Conservation (phyloP, 192 early-diverging fungal genomes). For the Gamsiella multidivaricata region DNA sequence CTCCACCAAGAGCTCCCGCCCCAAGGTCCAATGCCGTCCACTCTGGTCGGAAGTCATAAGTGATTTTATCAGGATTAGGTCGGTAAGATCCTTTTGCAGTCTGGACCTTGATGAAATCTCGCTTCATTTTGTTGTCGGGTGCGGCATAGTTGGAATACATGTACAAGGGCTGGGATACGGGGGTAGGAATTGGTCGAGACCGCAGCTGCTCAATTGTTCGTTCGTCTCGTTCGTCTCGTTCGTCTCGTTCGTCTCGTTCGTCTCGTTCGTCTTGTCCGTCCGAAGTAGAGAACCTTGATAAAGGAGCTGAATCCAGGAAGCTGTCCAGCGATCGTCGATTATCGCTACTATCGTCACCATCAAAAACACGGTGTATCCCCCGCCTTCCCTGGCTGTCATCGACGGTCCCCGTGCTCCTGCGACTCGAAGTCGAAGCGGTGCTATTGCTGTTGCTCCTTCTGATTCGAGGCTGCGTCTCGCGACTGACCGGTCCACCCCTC, state of each 20-base stretch:
- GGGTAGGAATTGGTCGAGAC: not conserved
- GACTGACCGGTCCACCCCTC: not conserved
- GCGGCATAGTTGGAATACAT: slow-evolving; percentile 17
- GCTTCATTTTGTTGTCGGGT: slow-evolving; percentile 7
- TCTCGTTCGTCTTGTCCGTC: too few species aligned
- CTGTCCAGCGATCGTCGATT: slow-evolving; percentile 25
- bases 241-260: too few species aligned
- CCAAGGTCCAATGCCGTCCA: slow-evolving; percentile 32
- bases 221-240: not conserved
- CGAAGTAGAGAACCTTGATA: not conserved
- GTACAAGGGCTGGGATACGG: slow-evolving; percentile 17
- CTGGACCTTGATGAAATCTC: slow-evolving; percentile 34
- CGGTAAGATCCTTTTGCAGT: not conserved
- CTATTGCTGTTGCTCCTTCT: slow-evolving; percentile 10
- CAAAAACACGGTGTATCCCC: not conserved
- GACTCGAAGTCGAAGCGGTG: slow-evolving; percentile 3
- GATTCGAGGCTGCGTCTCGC: not conserved
- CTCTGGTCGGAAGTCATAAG: slow-evolving; percentile 25
- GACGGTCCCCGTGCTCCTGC: slow-evolving; percentile 1
- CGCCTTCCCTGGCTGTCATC: slow-evolving; percentile 1
- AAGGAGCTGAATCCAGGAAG: not conserved
- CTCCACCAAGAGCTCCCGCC: not conserved
- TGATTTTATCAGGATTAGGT: not conserved
- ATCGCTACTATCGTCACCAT: slow-evolving; percentile 15
- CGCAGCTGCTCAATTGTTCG: not conserved